phyloP scores from a whole-genome alignment of 1,284 basidiomycete species.

The Ganoderma lingzhi region DNA sequence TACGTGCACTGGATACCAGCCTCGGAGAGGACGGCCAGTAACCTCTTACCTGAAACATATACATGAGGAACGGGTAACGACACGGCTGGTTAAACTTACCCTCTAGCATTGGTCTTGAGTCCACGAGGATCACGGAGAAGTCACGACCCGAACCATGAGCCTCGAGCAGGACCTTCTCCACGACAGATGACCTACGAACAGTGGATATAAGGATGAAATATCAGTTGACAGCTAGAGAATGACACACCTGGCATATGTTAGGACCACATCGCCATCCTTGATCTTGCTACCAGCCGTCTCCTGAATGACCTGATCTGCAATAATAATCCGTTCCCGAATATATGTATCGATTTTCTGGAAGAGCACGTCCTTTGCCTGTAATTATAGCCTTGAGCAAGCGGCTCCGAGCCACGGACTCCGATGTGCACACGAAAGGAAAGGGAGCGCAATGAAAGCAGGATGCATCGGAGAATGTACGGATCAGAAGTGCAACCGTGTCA shows the following conservation, averaged over 20 bases:
- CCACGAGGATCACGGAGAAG: slow-evolving; percentile 95
- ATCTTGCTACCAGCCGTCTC: slow-evolving; percentile 93
- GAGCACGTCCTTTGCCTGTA: slow-evolving; percentile 87
- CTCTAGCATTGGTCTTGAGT: slow-evolving; percentile 93
- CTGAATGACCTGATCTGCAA: slow-evolving; percentile 94
- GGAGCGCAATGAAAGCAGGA: no score
- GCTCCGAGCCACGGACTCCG: background rate
- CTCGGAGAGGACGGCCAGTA: slow-evolving; percentile 77
- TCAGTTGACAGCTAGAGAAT: slow-evolving; percentile 2
- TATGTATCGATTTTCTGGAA: slow-evolving; percentile 93
- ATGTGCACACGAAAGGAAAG: no score
- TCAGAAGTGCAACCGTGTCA: no score
- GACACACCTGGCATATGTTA: slow-evolving; percentile 89
- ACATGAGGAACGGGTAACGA: background rate
- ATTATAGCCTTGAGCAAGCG: slow-evolving; percentile 4
- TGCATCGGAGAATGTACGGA: no score
- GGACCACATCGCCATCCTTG: slow-evolving; percentile 90
- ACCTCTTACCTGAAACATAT: slow-evolving; percentile 69
- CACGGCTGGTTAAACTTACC: slow-evolving; percentile 53
- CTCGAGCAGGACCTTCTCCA: slow-evolving; percentile 88
- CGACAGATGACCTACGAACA: slow-evolving; percentile 83
- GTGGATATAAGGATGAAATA: slow-evolving; percentile 22
- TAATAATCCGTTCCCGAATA: slow-evolving; percentile 92
- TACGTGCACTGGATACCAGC: slow-evolving; percentile 91
- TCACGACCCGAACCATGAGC: slow-evolving; percentile 77